Evolutionary conservation across 1,284 basidiomycete genomes (phyloP).

Genomic region (Cerrena zonata): DNA sequence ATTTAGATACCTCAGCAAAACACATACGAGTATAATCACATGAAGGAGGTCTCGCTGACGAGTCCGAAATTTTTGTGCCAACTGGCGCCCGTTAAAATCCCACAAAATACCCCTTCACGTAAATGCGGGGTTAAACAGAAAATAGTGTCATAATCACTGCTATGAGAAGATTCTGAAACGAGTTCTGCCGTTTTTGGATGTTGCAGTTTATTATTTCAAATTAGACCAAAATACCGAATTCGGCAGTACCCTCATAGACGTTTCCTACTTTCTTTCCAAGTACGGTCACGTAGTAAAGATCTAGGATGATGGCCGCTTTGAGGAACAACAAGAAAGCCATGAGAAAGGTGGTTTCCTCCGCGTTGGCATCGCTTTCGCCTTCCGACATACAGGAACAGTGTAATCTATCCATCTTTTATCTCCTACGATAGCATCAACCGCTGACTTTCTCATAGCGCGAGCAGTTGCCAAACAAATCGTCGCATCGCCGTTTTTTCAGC

Average conservation of each 20-base stretch:
- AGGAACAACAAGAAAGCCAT: constrained; percentile 47
- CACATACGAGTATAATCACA: too few species aligned
- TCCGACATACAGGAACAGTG: constrained; percentile 55
- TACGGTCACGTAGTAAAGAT: too few species aligned
- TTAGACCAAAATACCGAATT: not conserved
- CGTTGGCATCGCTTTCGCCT: constrained; percentile 39
- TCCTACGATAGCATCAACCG: not conserved
- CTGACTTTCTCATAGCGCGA: constrained; percentile 38
- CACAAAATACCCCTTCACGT: too few species aligned
- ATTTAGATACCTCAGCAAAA: too few species aligned
- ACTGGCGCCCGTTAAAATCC: too few species aligned
- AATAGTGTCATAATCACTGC: too few species aligned
- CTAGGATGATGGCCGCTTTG: constrained; percentile 8
- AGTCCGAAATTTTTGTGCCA: too few species aligned
- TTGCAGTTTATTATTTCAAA: not conserved
- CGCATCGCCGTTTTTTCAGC: constrained; percentile 44
- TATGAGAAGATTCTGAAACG: not conserved
- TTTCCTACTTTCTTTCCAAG: too few species aligned
- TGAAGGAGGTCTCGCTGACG: too few species aligned
- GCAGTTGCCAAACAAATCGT: constrained; percentile 45
- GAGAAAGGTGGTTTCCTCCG: constrained; percentile 41
- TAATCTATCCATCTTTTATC: constrained; percentile 25
- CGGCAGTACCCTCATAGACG: not conserved
- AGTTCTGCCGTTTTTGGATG: not conserved
- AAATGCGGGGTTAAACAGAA: too few species aligned